Conservation (phyloP, 1,284 basidiomycete genomes). For the Mycosarcoma maydis region DNA sequence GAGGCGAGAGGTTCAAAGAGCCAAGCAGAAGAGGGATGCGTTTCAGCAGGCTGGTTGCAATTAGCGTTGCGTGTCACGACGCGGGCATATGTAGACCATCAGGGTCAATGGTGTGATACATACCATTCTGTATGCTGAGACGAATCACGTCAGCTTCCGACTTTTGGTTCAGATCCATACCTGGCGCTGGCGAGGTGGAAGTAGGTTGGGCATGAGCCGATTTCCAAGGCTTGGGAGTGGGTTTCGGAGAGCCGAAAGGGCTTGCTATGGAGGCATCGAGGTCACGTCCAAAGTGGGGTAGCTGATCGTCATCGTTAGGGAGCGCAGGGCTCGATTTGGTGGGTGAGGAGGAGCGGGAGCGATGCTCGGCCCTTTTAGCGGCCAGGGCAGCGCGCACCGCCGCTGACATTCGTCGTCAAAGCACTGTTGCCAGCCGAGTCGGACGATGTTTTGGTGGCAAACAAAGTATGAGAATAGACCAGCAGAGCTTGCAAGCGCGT, state of each 20-base stretch:
- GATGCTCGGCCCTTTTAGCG: conserved; percentile 43
- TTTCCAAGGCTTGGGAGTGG: conserved; percentile 6
- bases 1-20: neutral
- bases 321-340: conserved; percentile 21
- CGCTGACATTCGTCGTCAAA: conserved; percentile 50
- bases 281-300: conserved; percentile 27
- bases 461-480: no score
- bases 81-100: no score
- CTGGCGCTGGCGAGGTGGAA: conserved; percentile 7
- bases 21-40: neutral
- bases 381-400: conserved; percentile 55
- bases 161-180: conserved; percentile 34
- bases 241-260: conserved; percentile 51
- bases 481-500: no score
- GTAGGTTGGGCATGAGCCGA: conserved; percentile 1
- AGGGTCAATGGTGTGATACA: no score
- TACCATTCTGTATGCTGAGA: conserved; percentile 41
- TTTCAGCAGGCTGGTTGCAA: neutral
- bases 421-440: neutral
- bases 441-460: no score
- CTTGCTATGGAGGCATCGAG: conserved; percentile 48
- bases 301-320: conserved; percentile 16
- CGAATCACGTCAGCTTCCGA: conserved; percentile 37
- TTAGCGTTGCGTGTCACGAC: no score
- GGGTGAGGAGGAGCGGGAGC: conserved; percentile 38